phyloP scores from a whole-genome alignment of 2,329 filamentous ascomycete genomes.

The Fusarium austroafricanum region DNA sequence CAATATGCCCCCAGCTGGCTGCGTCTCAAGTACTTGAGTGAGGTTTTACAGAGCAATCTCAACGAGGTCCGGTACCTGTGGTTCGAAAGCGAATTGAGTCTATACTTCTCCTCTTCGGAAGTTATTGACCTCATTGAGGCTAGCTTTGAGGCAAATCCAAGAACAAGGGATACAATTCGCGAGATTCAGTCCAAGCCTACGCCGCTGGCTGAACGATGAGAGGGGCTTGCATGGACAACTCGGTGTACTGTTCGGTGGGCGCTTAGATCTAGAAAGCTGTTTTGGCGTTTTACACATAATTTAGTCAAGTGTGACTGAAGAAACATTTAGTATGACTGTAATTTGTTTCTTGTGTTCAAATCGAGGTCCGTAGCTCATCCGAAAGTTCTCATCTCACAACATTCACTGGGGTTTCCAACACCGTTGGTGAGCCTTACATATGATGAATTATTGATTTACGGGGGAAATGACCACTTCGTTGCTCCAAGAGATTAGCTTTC shows the following conservation, averaged over 20 bases:
- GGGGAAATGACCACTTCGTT: accelerated
- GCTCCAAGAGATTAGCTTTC: too few species aligned
- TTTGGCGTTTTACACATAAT: not conserved
- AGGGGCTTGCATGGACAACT: not conserved
- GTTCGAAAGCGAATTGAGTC: constrained; percentile 73
- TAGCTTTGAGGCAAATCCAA: constrained; percentile 72
- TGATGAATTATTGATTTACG: accelerated
- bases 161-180: constrained; percentile 67
- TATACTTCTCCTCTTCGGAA: constrained; percentile 71
- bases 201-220: constrained; percentile 47
- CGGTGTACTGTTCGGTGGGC: not conserved
- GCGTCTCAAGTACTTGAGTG: constrained; percentile 71
- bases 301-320: not conserved
- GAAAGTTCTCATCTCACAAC: accelerated
- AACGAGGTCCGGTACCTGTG: constrained; percentile 72
- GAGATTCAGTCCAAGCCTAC: constrained; percentile 67
- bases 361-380: accelerated
- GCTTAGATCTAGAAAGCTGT: not conserved
- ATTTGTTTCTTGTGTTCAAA: accelerated
- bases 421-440: accelerated
- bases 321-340: not conserved
- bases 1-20: constrained; percentile 73
- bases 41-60: constrained; percentile 74
- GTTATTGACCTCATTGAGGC: constrained; percentile 71
- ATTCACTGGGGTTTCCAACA: not conserved